Evolutionary conservation across 257 asterid genomes (phyloP).

Genomic region (Solanum pinnatisectum): DNA sequence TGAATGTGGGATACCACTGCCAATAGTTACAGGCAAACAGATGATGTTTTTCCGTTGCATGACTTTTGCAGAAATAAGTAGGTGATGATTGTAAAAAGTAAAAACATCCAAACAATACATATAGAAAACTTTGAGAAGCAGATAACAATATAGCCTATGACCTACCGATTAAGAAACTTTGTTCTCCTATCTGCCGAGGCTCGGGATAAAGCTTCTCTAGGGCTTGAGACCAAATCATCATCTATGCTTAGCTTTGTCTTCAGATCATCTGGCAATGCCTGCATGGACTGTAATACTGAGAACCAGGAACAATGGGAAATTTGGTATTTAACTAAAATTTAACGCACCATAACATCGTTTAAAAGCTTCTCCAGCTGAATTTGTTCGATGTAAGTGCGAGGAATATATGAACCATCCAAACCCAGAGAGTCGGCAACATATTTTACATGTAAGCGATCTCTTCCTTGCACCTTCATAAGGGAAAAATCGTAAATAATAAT

Average conservation of each 20-base stretch:
- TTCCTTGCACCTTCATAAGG: constrained; percentile 81
- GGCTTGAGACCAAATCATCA: constrained; percentile 77
- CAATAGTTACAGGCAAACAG: constrained; percentile 2
- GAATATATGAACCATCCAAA: constrained; percentile 80
- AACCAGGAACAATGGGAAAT: constrained; percentile 4
- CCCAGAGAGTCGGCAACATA: constrained; percentile 70
- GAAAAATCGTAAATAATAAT: constrained; percentile 5
- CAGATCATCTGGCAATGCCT: constrained; percentile 93
- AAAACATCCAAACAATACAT: neutral
- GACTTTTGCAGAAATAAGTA: neutral
- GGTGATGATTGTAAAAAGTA: neutral
- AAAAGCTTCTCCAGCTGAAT: constrained; percentile 94
- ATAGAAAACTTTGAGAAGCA: neutral
- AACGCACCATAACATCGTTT: constrained; percentile 83
- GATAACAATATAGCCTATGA: neutral
- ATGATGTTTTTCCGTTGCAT: neutral
- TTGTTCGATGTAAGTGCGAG: constrained; percentile 94
- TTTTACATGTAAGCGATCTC: constrained; percentile 72
- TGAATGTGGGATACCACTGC: constrained; percentile 79
- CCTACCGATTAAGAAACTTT: constrained; percentile 82
- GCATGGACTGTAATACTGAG: neutral
- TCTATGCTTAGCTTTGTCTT: constrained; percentile 93
- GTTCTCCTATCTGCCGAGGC: constrained; percentile 93
- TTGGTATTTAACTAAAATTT: neutral
- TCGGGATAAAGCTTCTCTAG: constrained; percentile 93